phyloP scores from a whole-genome alignment of 2,329 filamentous ascomycete species.

The Metarhizium sp. region DNA sequence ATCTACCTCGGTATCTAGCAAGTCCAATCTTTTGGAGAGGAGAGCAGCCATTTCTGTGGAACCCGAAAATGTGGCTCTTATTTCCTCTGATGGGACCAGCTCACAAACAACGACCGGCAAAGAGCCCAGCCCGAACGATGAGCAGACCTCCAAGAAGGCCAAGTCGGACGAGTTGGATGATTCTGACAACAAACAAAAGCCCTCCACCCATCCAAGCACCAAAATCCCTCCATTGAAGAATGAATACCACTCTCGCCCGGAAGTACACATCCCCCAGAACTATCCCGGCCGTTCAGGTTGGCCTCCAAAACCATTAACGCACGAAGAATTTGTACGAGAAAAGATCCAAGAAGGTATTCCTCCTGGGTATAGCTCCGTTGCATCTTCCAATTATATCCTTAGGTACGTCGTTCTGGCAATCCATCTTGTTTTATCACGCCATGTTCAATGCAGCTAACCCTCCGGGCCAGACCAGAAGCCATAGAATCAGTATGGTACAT shows the following conservation, averaged over 20 bases:
- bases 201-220: background rate
- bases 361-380: constrained; percentile 39
- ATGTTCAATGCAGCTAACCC: constrained; percentile 11
- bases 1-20: background rate
- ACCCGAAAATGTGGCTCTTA: constrained; percentile 8
- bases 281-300: background rate
- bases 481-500: constrained; percentile 86
- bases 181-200: background rate
- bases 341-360: constrained; percentile 38
- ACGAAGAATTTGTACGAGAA: constrained; percentile 42
- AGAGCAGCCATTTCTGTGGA: constrained; percentile 9
- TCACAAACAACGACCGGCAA: constrained; percentile 21
- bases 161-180: background rate
- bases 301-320: constrained; percentile 32
- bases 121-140: background rate
- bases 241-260: background rate
- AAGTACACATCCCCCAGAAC: background rate
- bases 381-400: constrained; percentile 46
- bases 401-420: constrained; percentile 33
- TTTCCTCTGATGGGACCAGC: constrained; percentile 12
- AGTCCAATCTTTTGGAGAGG: constrained; percentile 7
- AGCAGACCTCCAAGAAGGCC: background rate
- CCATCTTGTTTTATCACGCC: constrained; percentile 17
- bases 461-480: constrained; percentile 57
- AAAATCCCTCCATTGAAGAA: background rate